Conservation (phyloP, 768 basidiomycete species). For the Termitomyces sp. region DNA sequence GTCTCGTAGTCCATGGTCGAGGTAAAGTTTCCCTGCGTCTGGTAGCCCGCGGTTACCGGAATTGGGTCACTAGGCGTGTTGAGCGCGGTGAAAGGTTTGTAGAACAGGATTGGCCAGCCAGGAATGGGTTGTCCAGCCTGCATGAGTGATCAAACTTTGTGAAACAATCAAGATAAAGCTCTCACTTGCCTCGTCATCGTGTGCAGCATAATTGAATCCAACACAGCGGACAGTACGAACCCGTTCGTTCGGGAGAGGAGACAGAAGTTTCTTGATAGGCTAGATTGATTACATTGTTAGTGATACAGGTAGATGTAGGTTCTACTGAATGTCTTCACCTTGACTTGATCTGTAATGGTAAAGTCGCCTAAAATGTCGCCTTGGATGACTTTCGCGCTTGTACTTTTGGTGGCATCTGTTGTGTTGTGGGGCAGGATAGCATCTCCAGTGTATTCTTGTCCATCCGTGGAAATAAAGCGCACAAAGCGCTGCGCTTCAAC, state of each 20-base stretch:
- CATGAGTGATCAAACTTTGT: not conserved
- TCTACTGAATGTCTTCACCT: slow-evolving; percentile 6
- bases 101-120: slow-evolving; percentile 20
- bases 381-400: slow-evolving; percentile 17
- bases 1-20: slow-evolving; percentile 37
- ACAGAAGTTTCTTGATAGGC: slow-evolving; percentile 20
- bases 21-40: slow-evolving; percentile 33
- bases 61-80: slow-evolving; percentile 21
- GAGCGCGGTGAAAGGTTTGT: slow-evolving; percentile 23
- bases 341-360: slow-evolving; percentile 20
- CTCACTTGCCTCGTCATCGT: slow-evolving; percentile 16
- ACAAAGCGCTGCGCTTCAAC: slow-evolving; percentile 20
- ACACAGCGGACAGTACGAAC: slow-evolving; percentile 23
- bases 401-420: slow-evolving; percentile 20
- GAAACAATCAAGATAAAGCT: not conserved
- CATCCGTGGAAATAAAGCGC: slow-evolving; percentile 22
- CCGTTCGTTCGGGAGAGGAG: slow-evolving; percentile 21
- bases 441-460: slow-evolving; percentile 21
- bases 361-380: slow-evolving; percentile 22
- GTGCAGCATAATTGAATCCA: slow-evolving; percentile 23
- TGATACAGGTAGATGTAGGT: not conserved
- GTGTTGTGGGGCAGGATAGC: slow-evolving; percentile 17
- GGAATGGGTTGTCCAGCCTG: slow-evolving; percentile 16
- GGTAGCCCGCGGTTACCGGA: slow-evolving; percentile 26
- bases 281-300: not conserved